These are phyloP conservation scores for Leccinum fibrillosum DNA, from an alignment of 768 basidiomycete species.

Conservation along the genomic window DNA sequence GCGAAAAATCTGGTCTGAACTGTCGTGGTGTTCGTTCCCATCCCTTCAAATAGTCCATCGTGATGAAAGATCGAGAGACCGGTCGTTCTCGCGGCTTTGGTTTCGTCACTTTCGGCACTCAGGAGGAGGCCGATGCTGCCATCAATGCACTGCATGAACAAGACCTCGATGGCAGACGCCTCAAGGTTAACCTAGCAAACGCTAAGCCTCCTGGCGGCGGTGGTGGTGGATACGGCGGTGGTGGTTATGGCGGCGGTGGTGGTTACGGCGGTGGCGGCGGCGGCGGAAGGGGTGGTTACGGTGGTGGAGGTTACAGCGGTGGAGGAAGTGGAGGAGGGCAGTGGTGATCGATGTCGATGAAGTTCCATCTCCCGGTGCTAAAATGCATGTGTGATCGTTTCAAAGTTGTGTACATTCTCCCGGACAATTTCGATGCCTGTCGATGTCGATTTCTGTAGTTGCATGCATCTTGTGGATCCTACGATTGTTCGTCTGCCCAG, in stretches of 20 bases:
- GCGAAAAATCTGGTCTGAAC: conserved; percentile 7
- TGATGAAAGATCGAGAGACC: conserved; percentile 52
- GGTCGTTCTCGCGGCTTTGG: conserved; percentile 58
- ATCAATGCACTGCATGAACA: conserved; percentile 46
- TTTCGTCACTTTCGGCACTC: conserved; percentile 42
- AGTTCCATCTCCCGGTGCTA: neutral
- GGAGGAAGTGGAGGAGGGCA: conserved; percentile 4
- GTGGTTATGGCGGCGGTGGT: conserved; percentile 1
- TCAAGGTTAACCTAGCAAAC: conserved; percentile 48
- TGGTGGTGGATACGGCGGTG: conserved; percentile 2
- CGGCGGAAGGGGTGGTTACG: neutral
- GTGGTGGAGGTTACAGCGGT: conserved; percentile 8
- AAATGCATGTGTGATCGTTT: conserved; percentile 11
- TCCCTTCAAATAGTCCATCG: conserved; percentile 27
- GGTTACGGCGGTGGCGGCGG: neutral
- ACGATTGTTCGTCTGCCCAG: neutral
- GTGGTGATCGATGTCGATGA: conserved; percentile 8
- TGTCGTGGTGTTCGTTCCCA: conserved; percentile 3
- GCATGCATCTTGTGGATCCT: neutral
- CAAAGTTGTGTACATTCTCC: conserved; percentile 1
- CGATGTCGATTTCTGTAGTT: conserved; percentile 10
- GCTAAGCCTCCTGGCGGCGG: conserved; percentile 27
- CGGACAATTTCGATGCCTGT: conserved; percentile 3
- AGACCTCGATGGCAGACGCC: conserved; percentile 51
- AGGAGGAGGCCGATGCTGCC: conserved; percentile 41